These are phyloP conservation scores for Rhodamnia argentea DNA, from an alignment of 345 rosid species.

Conservation along the genomic window DNA sequence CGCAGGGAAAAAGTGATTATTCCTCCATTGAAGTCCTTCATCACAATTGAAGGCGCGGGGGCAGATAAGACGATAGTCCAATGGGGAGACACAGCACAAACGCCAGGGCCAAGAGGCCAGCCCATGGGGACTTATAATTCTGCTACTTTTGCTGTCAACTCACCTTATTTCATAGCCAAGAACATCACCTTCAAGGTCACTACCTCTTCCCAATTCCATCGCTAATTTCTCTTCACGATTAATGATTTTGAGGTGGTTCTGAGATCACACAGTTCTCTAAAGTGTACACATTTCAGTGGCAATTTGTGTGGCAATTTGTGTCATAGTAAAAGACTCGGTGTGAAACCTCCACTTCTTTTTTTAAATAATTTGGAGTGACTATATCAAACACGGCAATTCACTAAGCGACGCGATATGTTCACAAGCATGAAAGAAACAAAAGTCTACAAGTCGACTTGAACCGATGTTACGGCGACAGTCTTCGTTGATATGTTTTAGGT, in stretches of 20 bases:
- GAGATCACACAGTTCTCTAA: neutral
- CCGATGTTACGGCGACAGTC: neutral
- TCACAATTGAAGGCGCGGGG: slow-evolving; percentile 89
- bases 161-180: slow-evolving; percentile 83
- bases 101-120: slow-evolving; percentile 52
- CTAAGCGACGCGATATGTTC: neutral
- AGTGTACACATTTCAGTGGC: rapidly evolving
- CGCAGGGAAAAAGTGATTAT: slow-evolving; percentile 81
- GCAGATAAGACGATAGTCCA: slow-evolving; percentile 78
- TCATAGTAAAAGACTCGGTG: neutral
- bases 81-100: slow-evolving; percentile 97
- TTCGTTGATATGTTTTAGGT: neutral
- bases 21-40: slow-evolving; percentile 66
- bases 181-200: slow-evolving; percentile 86
- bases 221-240: neutral
- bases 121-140: slow-evolving; percentile 73
- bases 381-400: neutral
- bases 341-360: neutral
- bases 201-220: neutral
- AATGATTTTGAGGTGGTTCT: neutral
- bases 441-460: neutral
- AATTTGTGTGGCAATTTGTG: neutral
- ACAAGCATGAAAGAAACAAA: neutral
- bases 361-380: neutral
- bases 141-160: slow-evolving; percentile 89